Evolutionary conservation across 1,139 yeast species (phyloP), one percentile per base, ranked within the genome.

Genomic region (Kodamaea anthophila): DNA sequence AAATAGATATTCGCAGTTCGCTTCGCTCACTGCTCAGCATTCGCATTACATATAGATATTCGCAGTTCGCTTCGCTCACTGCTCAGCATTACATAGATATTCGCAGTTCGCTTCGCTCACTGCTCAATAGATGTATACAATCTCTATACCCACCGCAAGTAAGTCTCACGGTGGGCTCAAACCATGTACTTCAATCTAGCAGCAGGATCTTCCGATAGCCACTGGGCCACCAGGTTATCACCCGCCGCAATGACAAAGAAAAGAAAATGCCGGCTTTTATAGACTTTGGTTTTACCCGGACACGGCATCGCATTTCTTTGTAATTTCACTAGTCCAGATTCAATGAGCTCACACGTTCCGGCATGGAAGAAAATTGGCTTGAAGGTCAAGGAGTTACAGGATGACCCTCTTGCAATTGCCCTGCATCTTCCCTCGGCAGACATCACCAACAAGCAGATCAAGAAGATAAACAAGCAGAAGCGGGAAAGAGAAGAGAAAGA

Each of bases 311-410:
- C 27, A 12, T 9, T n/a, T 16, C n/a, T 11, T 18, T 21, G 21
- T 18, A 28, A 21, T 24, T 15, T 13, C 23, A 18, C 14, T 7
- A 18, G 19, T 13, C 16, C 19, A 29, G 21, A 15, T 13, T 21
- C 14, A 5, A 25, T 41, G 48, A 37, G 49, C 21, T 42, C 41
- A 19, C 49, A 41, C 35, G 62, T 82, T 21, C 96, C 97, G 24
- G 96, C 96, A 1, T 87, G 97, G 97, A 86, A 87, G 53, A 70
- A 78, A 47, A 70, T 84, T 16, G 95, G 94, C 21, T 70, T 86
- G 22, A 71, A 74, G 44, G 78, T 79, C 31, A 61, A 70, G 40
- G 57, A 55, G 4, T 38, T 57, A 13, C 54, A 53, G 10, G 56
- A 57, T 12, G 74, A 69, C 36, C 69, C 69, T 1, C 49, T 67